Percentiles rank a stretch among this genome's conserved stretches.
phyloP scores from a whole-genome alignment of 257 asterid genomes.

The Gardenia jasminoides region DNA sequence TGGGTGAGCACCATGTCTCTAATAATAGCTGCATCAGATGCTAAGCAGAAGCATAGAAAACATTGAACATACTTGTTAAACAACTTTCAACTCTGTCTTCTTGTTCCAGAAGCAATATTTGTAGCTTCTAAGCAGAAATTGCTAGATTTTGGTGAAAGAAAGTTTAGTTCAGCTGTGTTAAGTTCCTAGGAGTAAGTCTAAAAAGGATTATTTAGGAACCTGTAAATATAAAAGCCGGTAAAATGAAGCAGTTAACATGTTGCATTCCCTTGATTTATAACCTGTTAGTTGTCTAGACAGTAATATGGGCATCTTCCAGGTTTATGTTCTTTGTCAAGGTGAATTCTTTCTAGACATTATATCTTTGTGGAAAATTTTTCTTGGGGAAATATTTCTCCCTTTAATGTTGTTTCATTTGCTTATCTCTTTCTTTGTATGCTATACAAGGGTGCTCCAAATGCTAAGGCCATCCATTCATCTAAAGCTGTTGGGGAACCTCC shows the following conservation, averaged over 20 bases:
- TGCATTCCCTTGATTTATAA: not conserved
- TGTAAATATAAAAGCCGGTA: not conserved
- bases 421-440: conserved; percentile 1
- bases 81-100: too few relatives aligned
- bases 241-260: not conserved
- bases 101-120: too few relatives aligned
- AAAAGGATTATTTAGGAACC: not conserved
- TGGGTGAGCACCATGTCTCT: too few relatives aligned
- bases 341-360: not conserved
- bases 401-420: not conserved
- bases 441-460: conserved; percentile 74
- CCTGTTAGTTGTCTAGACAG: not conserved
- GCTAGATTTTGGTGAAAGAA: too few relatives aligned
- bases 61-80: too few relatives aligned
- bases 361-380: too few relatives aligned
- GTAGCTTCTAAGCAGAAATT: too few relatives aligned
- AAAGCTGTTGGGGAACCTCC: conserved; percentile 99
- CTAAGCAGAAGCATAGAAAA: too few relatives aligned
- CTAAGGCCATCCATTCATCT: conserved; percentile 83
- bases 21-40: too few relatives aligned
- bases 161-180: too few relatives aligned
- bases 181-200: not conserved
- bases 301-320: not conserved
- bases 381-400: not conserved
- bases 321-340: not conserved